Conservation (phyloP, 2,329 filamentous ascomycete genomes). For the Dactylellina leptospora region DNA sequence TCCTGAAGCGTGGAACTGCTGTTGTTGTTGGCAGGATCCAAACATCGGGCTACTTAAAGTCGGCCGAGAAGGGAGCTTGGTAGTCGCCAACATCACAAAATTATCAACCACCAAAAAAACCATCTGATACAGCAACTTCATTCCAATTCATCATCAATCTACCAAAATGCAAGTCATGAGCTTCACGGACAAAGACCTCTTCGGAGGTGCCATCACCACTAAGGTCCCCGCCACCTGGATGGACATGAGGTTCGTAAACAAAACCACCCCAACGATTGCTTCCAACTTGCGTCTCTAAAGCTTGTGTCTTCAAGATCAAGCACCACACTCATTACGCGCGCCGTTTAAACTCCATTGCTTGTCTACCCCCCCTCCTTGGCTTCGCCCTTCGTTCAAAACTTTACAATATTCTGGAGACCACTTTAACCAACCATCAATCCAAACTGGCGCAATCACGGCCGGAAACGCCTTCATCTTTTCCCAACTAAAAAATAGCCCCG, state of each 20-base stretch:
- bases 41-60: slow-evolving; percentile 31
- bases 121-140: neutral
- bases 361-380: slow-evolving; percentile 5
- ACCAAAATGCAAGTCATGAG: slow-evolving; percentile 18
- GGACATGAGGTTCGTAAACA: slow-evolving; percentile 45
- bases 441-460: slow-evolving; percentile 17
- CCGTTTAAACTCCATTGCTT: slow-evolving; percentile 16
- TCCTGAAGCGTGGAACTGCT: slow-evolving; percentile 16
- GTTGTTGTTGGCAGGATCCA: slow-evolving; percentile 33
- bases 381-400: slow-evolving; percentile 22
- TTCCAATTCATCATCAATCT: slow-evolving; percentile 12
- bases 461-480: slow-evolving; percentile 40
- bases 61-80: slow-evolving; percentile 22
- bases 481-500: too few relatives aligned
- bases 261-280: slow-evolving; percentile 15
- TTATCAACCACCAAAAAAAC: neutral
- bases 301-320: slow-evolving; percentile 40
- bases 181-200: slow-evolving; percentile 51
- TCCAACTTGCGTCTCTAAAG: slow-evolving; percentile 46
- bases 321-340: slow-evolving; percentile 37
- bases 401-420: slow-evolving; percentile 22
- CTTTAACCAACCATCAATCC: slow-evolving; percentile 49
- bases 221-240: slow-evolving; percentile 49
- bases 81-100: neutral
- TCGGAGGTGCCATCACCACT: slow-evolving; percentile 55